phyloP scores from a whole-genome alignment of 176 grass and related monocot species.

The Avena insularis region DNA sequence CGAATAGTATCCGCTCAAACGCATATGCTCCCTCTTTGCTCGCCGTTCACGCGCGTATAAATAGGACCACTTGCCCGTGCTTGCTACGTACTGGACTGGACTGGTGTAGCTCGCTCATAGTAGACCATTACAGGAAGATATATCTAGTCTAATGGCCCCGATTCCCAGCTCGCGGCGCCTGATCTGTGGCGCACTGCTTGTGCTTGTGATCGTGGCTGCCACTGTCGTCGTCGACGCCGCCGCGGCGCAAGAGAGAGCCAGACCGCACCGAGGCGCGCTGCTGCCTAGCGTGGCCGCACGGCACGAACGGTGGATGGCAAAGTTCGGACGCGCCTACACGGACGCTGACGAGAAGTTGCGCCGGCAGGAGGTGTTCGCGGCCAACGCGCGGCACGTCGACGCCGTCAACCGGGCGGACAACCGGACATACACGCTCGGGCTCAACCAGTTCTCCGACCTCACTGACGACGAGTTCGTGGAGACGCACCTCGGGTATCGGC shows the following conservation, averaged over 20 bases:
- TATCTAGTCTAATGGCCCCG: conserved; percentile 30
- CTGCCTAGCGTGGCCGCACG: not conserved
- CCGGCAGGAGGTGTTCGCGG: conserved; percentile 45
- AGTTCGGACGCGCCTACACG: conserved; percentile 47
- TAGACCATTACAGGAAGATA: not conserved
- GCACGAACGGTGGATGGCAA: conserved; percentile 58
- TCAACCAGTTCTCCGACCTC: conserved; percentile 55
- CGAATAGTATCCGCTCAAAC: not conserved
- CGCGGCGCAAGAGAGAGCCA: not conserved
- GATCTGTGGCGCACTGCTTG: not conserved
- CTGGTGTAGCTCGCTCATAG: not conserved
- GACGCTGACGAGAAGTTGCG: conserved; percentile 47
- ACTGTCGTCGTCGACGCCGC: not conserved
- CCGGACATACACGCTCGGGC: conserved; percentile 48
- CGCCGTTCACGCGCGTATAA: conserved; percentile 11
- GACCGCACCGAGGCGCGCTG: not conserved
- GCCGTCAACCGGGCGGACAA: conserved; percentile 46
- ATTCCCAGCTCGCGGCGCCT: not conserved
- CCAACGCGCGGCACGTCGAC: conserved; percentile 47
- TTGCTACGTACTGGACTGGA: not conserved
- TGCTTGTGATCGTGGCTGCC: not conserved
- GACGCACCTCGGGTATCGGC: conserved; percentile 8
- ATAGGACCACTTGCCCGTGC: not conserved
- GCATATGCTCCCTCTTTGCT: not conserved
- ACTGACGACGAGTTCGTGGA: conserved; percentile 51